phyloP scores from a whole-genome alignment of 306 rosid species.

The Cicer judaicum region DNA sequence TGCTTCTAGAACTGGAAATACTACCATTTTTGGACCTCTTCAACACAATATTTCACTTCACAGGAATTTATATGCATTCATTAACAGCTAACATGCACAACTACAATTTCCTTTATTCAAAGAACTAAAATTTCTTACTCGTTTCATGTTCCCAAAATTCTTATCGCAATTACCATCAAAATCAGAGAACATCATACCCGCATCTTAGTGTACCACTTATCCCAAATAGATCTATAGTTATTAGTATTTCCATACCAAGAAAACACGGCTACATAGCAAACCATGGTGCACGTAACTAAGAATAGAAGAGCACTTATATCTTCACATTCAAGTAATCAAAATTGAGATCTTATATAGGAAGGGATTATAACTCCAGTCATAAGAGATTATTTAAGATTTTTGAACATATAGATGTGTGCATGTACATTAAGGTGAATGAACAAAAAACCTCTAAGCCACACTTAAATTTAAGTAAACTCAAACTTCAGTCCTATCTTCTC shows the following conservation, averaged over 20 bases:
- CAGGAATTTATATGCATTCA: slow-evolving; percentile 32
- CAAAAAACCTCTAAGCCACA: neutral
- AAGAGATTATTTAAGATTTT: neutral
- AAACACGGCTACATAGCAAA: neutral
- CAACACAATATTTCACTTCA: slow-evolving; percentile 27
- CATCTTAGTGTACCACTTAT: neutral
- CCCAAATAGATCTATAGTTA: slow-evolving; percentile 17
- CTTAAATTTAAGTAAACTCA: neutral
- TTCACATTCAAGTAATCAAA: slow-evolving; percentile 7
- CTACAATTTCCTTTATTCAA: slow-evolving; percentile 3
- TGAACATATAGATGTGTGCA: neutral
- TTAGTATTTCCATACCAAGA: slow-evolving; percentile 29
- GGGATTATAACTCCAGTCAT: neutral
- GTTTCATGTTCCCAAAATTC: slow-evolving; percentile 2
- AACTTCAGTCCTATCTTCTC: slow-evolving; percentile 60
- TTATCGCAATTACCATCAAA: neutral
- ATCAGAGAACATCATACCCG: slow-evolving; percentile 8
- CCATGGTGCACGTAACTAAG: slow-evolving; percentile 7
- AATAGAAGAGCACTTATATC: slow-evolving; percentile 9
- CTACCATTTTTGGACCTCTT: slow-evolving; percentile 30
- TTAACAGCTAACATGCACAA: slow-evolving; percentile 27
- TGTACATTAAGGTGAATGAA: neutral
- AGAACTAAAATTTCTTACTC: slow-evolving; percentile 32
- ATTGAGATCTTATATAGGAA: neutral
- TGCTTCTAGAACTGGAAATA: neutral